phyloP scores from a whole-genome alignment of 805 yeast genomes.

The Barnettozyma botsteinii region DNA sequence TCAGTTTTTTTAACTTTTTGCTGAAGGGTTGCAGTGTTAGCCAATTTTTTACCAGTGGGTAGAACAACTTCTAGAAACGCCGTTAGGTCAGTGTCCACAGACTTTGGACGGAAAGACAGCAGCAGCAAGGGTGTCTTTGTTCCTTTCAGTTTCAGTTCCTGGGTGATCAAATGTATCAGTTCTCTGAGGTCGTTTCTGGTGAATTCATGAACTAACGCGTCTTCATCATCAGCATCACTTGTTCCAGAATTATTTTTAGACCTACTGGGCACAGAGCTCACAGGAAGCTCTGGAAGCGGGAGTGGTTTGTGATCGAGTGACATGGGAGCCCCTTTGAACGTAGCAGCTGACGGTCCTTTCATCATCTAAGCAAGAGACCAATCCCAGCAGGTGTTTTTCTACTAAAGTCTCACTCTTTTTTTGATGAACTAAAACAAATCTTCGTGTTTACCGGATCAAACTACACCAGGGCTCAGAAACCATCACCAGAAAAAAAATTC shows the following conservation, averaged over 20 bases:
- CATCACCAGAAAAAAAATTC: no score
- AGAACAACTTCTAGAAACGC: conserved; percentile 52
- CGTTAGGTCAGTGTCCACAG: conserved; percentile 54
- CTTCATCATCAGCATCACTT: conserved; percentile 4
- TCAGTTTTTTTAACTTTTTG: conserved; percentile 47
- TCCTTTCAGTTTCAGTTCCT: conserved; percentile 65
- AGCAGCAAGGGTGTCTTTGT: conserved; percentile 67
- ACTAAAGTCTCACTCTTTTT: no score
- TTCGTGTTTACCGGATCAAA: no score
- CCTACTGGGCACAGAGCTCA: background rate
- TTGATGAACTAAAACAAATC: no score
- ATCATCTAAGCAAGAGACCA: no score
- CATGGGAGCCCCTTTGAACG: background rate
- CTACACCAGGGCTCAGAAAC: no score
- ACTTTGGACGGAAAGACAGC: conserved; percentile 71
- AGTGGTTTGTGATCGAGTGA: background rate
- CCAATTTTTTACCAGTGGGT: conserved; percentile 46
- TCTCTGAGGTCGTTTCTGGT: conserved; percentile 62
- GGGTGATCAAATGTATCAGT: conserved; percentile 64
- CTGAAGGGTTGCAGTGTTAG: conserved; percentile 39
- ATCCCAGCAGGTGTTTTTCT: no score
- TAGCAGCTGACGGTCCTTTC: no score
- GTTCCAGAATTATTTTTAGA: background rate
- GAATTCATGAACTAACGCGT: conserved; percentile 37
- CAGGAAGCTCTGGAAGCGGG: background rate